Percentiles rank a stretch among this genome's conserved stretches.
phyloP scores from a whole-genome alignment of 805 yeast genomes.

The Metschnikowia proteae region DNA sequence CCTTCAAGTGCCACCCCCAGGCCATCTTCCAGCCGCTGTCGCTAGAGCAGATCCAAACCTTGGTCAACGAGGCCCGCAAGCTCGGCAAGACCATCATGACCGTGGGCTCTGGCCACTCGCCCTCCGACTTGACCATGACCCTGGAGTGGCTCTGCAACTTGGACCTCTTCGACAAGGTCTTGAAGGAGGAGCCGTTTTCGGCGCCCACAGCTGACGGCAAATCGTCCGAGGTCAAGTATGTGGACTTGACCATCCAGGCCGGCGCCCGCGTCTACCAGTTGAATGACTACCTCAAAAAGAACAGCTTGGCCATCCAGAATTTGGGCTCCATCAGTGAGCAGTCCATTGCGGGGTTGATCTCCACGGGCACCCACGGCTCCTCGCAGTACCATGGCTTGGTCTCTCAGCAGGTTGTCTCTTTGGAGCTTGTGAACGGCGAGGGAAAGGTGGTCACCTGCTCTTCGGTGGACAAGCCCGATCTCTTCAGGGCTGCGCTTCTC shows the following conservation, averaged over 20 bases:
- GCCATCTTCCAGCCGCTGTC: slow-evolving; percentile 73
- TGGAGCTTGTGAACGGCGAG: slow-evolving; percentile 68
- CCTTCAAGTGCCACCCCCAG: slow-evolving; percentile 73
- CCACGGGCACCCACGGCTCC: slow-evolving; percentile 97
- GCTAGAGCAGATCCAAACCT: slow-evolving; percentile 61
- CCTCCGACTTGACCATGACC: slow-evolving; percentile 86
- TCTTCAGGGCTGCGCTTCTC: slow-evolving; percentile 78
- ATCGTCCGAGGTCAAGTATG: slow-evolving; percentile 51
- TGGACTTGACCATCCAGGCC: slow-evolving; percentile 93
- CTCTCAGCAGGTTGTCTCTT: slow-evolving; percentile 78
- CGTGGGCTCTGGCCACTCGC: slow-evolving; percentile 94
- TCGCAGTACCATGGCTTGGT: slow-evolving; percentile 89
- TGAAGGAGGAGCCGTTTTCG: slow-evolving; percentile 42
- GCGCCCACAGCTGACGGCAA: slow-evolving; percentile 30
- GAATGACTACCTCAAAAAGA: slow-evolving; percentile 58
- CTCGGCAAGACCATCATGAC: slow-evolving; percentile 66
- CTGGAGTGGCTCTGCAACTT: slow-evolving; percentile 83
- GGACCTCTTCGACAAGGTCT: slow-evolving; percentile 65
- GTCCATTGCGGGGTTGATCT: slow-evolving; percentile 90
- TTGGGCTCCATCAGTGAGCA: slow-evolving; percentile 93
- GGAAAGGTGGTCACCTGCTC: slow-evolving; percentile 73
- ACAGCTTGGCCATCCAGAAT: slow-evolving; percentile 80
- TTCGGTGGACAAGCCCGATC: slow-evolving; percentile 53
- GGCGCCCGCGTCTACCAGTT: slow-evolving; percentile 78
- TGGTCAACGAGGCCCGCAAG: slow-evolving; percentile 63